These are phyloP conservation scores for Chamaecyparis obtusa DNA, from an alignment of 75 land plant species.

Conservation along the genomic window DNA sequence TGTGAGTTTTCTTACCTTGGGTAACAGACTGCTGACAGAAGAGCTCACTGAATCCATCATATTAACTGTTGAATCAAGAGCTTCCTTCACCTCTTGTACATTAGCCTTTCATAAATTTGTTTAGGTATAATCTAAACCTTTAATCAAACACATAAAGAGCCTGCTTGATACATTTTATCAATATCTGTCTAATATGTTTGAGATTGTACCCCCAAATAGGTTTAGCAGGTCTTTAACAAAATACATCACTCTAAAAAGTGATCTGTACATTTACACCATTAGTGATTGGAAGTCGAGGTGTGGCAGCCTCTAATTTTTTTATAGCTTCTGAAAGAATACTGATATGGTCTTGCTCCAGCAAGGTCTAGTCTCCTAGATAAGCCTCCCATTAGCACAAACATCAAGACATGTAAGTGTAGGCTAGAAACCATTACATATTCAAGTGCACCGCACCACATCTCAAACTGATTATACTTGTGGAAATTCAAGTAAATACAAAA, in stretches of 20 bases:
- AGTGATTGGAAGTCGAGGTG: conserved; percentile 57
- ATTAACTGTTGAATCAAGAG: conserved; percentile 46
- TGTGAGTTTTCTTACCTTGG: conserved; percentile 70
- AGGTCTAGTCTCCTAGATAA: conserved; percentile 65
- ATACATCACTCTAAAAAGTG: not conserved
- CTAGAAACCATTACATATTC: not conserved
- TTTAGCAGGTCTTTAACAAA: not conserved
- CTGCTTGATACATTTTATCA: not conserved
- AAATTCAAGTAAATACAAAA: not conserved
- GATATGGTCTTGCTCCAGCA: conserved; percentile 57
- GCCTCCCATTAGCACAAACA: conserved; percentile 42
- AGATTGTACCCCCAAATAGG: not conserved
- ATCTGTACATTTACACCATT: conserved; percentile 58
- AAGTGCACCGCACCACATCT: not conserved
- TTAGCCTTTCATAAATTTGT: conserved; percentile 45
- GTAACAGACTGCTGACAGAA: conserved; percentile 35
- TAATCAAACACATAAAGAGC: not conserved
- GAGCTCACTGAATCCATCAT: conserved; percentile 49
- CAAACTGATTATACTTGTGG: not conserved
- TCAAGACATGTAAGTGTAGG: not conserved
- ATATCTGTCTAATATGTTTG: not conserved
- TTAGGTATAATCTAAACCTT: not conserved
- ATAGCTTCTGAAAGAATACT: conserved; percentile 53
- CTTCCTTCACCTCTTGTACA: conserved; percentile 42
- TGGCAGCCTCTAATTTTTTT: conserved; percentile 60